phyloP scores from a whole-genome alignment of 2,329 filamentous ascomycete species.

The Colletotrichum tropicicola region DNA sequence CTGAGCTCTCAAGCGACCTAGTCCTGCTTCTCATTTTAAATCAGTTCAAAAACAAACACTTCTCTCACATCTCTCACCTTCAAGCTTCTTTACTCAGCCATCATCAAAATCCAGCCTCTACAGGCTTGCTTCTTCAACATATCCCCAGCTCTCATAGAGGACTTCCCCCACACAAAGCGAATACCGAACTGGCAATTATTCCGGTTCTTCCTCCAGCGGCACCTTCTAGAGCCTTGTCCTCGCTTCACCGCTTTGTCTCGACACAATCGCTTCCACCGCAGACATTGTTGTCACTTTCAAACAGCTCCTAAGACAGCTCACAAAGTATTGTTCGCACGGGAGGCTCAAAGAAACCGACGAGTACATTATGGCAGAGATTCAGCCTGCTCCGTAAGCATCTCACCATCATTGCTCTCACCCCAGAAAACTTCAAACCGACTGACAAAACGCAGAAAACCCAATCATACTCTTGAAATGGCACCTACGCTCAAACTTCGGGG shows the following conservation, averaged over 20 bases:
- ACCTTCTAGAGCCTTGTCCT: not conserved
- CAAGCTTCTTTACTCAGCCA: too few species aligned
- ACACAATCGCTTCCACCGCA: not conserved
- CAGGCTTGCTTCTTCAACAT: too few species aligned
- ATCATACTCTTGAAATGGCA: not conserved
- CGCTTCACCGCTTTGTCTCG: not conserved
- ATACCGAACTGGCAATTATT: too few species aligned
- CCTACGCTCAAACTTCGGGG: not conserved
- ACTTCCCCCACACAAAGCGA: not conserved
- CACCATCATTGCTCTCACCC: not conserved
- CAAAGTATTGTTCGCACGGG: constrained; percentile 3
- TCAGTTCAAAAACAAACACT: too few species aligned
- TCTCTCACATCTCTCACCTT: too few species aligned
- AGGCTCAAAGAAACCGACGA: not conserved
- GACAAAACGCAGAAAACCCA: not conserved
- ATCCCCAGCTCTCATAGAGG: too few species aligned
- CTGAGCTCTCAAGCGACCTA: too few species aligned
- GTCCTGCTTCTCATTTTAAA: too few species aligned
- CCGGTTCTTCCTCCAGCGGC: not conserved
- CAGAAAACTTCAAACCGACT: not conserved
- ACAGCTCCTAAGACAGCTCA: not conserved
- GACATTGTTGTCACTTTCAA: not conserved
- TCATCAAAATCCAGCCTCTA: too few species aligned
- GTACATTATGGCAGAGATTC: not conserved
- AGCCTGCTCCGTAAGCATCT: not conserved